Percentiles rank a stretch among this genome's conserved stretches.
Evolutionary conservation across 106 monocot genomes (phyloP).

Genomic region (Dendrobium chrysotoxum): DNA sequence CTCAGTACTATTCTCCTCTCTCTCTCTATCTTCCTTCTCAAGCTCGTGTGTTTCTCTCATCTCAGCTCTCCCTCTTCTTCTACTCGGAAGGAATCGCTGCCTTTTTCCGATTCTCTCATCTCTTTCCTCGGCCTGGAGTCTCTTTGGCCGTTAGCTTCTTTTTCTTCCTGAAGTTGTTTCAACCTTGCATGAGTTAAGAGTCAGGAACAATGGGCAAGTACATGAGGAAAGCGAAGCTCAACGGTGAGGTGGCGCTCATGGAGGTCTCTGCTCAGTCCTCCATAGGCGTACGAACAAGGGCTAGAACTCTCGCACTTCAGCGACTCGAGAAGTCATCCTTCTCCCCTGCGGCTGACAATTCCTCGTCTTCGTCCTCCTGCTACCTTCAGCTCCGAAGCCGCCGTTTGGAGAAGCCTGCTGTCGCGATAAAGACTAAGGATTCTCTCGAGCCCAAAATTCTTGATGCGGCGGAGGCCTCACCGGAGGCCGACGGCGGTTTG

Average conservation of each 20-base stretch:
- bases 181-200: not conserved
- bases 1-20: too few relatives aligned
- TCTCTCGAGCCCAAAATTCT: not conserved
- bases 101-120: too few relatives aligned
- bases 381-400: slow-evolving; percentile 50
- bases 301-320: slow-evolving; percentile 73
- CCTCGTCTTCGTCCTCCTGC: slow-evolving; percentile 7
- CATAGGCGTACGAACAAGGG: slow-evolving; percentile 77
- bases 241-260: slow-evolving; percentile 65
- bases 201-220: slow-evolving; percentile 63
- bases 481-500: not conserved
- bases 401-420: slow-evolving; percentile 25
- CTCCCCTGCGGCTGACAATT: not conserved
- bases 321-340: slow-evolving; percentile 19
- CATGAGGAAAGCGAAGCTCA: slow-evolving; percentile 70
- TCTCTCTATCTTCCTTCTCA: too few relatives aligned
- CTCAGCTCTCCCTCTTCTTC: too few relatives aligned
- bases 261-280: slow-evolving; percentile 46
- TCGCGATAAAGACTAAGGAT: not conserved
- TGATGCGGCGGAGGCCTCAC: not conserved
- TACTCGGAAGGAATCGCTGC: too few relatives aligned
- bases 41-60: too few relatives aligned
- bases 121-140: too few relatives aligned
- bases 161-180: too few relatives aligned
- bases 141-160: too few relatives aligned